A percentile compares a stretch with the other conserved stretches of the same genome.
phyloP scores from a whole-genome alignment of 495 filamentous ascomycete genomes.

The Penicillium steckii region DNA sequence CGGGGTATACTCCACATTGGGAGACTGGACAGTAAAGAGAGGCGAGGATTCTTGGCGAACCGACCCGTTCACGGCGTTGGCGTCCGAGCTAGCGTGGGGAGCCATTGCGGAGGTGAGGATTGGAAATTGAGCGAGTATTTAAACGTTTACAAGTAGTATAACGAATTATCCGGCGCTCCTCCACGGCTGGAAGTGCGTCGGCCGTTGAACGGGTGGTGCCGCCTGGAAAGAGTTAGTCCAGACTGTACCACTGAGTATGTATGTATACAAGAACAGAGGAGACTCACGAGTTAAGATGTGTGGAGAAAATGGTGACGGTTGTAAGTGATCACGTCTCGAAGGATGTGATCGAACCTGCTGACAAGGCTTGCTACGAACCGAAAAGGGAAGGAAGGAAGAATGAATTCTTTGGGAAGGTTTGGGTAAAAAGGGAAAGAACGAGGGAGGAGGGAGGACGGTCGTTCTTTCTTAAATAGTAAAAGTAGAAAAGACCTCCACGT shows the following conservation, averaged over 20 bases:
- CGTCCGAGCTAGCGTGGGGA: constrained; percentile 79
- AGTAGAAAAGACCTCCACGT: constrained; percentile 8
- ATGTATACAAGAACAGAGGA: constrained; percentile 1
- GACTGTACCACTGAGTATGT: background rate
- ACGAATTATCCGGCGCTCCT: constrained; percentile 77
- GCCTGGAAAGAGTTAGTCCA: constrained; percentile 49
- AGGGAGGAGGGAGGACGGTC: background rate
- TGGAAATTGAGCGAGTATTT: constrained; percentile 15
- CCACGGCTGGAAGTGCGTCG: constrained; percentile 89
- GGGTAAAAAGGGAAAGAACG: constrained; percentile 2
- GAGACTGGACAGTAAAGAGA: constrained; percentile 84
- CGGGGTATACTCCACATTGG: constrained; percentile 89
- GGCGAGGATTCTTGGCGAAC: constrained; percentile 50
- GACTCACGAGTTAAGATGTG: constrained; percentile 50
- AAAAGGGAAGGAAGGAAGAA: constrained; percentile 10
- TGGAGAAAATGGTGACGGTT: constrained; percentile 53
- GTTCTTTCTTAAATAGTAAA: constrained; percentile 17
- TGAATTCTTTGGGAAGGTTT: constrained; percentile 2
- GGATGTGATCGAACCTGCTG: constrained; percentile 43
- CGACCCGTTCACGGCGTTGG: constrained; percentile 71
- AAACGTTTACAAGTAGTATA: constrained; percentile 56
- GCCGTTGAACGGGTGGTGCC: constrained; percentile 97
- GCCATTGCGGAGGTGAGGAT: constrained; percentile 62
- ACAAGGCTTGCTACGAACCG: constrained; percentile 36
- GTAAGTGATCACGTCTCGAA: constrained; percentile 42